Evolutionary conservation across 352 stramenopile species (phyloP).

Genomic region (Phytophthora melonis): DNA sequence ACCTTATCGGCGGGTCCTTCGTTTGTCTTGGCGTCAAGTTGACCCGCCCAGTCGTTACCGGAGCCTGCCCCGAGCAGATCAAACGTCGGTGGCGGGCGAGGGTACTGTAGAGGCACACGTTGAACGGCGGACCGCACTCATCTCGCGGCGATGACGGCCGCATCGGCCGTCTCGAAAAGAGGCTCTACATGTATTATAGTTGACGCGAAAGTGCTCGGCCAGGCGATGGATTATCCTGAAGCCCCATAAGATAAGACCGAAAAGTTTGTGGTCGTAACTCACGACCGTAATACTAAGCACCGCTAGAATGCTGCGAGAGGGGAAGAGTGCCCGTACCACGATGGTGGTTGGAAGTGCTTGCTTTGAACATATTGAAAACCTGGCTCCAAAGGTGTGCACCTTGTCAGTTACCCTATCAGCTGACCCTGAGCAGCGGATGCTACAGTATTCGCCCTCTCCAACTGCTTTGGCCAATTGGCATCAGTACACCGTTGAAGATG

Average conservation of each 20-base stretch:
- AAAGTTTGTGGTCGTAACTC: slow-evolving; percentile 6
- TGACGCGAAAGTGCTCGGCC: neutral
- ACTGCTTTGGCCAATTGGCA: neutral
- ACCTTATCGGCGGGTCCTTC: neutral
- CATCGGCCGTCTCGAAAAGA: neutral
- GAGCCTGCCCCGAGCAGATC: slow-evolving; percentile 19
- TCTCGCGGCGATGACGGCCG: neutral
- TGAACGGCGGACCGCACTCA: slow-evolving; percentile 27
- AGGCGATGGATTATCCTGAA: slow-evolving; percentile 12
- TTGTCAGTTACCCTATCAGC: slow-evolving; percentile 25
- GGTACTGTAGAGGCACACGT: slow-evolving; percentile 31
- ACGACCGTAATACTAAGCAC: slow-evolving; percentile 6
- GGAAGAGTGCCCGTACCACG: slow-evolving; percentile 16
- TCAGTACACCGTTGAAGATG: neutral
- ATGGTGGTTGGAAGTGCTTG: neutral
- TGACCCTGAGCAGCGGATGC: slow-evolving; percentile 13
- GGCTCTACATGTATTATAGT: too few species aligned
- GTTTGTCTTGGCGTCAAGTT: neutral
- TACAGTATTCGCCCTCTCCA: neutral
- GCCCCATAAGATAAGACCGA: slow-evolving; percentile 1
- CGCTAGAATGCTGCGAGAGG: neutral
- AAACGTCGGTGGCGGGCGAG: slow-evolving; percentile 32
- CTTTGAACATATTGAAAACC: slow-evolving; percentile 5
- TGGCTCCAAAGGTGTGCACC: slow-evolving; percentile 20
- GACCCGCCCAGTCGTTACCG: slow-evolving; percentile 20